Base-by-base conservation (phyloP, 75 land plant species). In the Selaginella moellendorffii region DNA sequence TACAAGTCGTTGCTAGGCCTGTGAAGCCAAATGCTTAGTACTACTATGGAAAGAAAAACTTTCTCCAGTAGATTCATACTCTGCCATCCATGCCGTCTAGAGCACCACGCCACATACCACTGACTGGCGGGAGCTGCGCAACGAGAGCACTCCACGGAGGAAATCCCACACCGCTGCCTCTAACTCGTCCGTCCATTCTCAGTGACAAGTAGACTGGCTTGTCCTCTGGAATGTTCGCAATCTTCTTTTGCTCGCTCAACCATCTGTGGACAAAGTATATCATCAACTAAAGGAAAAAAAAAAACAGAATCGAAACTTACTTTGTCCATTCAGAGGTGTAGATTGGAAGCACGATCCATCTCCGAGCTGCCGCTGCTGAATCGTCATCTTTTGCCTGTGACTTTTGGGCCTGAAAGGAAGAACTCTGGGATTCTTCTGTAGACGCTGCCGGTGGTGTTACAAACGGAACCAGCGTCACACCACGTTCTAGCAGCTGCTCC, bases 121-220 rank as follows among this genome's bases (percentile, higher is more conserved):
- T 82, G 24, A 81, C 65, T 12, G 89, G 89, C 25, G 97, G 97
- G 54, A 91, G 53, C 26, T 91, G 97, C 24, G 82, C 82, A 52
- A 85, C 84, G 72, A 91, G 82, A 46, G 97, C 97, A 81, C 77
- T 77, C 97, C 97, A 91, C 30, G 97, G 86, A 61, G 97, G 97
- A 63, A 83, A 79, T 21, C 97, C 97, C 23, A 85, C 78, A 1
- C 95, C 97, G 76, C 95, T 88, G 19, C 97, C 97, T 54, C 97
- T 80, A 18, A 91, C 97, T 62, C 97, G 88, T 26, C 97, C 97
- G 81, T 91, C 97, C 84, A 91, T 22, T 14, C 97, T 79, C 0
- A 91, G 79, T 24, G 97, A 91, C 12, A 91, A 30, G 65, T 91
- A 92, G 95, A 92, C 95, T 52, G 97, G 83, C 68, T 88, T 68